Evolutionary conservation across 495 filamentous ascomycete genomes (phyloP).

Genomic region (Parmelia sp.): DNA sequence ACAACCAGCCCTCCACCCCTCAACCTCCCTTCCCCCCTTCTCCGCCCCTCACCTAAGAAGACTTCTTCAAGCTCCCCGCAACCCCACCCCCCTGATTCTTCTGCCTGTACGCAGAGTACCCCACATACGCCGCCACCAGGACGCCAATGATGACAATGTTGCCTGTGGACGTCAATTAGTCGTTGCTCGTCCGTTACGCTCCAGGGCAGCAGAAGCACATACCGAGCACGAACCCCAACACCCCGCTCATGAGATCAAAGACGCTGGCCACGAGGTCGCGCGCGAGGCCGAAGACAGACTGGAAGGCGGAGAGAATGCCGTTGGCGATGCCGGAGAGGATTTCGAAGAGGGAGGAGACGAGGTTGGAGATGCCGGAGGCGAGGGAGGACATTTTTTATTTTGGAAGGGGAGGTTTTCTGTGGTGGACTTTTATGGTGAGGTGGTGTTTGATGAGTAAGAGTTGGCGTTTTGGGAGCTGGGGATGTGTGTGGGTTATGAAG

Average conservation of each 20-base stretch:
- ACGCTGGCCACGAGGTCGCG: slow-evolving; percentile 24
- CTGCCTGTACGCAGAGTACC: slow-evolving; percentile 34
- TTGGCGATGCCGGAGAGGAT: slow-evolving; percentile 28
- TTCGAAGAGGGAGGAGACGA: slow-evolving; percentile 36
- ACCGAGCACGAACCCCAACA: slow-evolving; percentile 39
- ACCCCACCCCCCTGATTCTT: slow-evolving; percentile 26
- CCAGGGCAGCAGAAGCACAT: too few species aligned
- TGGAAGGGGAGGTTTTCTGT: slow-evolving; percentile 3
- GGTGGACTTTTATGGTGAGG: background rate
- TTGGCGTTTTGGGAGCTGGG: too few species aligned
- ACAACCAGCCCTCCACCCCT: background rate
- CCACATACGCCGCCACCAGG: slow-evolving; percentile 39
- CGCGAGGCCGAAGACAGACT: slow-evolving; percentile 30
- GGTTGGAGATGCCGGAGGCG: slow-evolving; percentile 30
- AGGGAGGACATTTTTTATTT: slow-evolving; percentile 36
- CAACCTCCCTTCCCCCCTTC: too few species aligned
- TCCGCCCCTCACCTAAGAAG: background rate
- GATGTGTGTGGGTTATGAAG: too few species aligned
- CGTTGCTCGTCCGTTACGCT: too few species aligned
- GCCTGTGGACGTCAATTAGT: too few species aligned
- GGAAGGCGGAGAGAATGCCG: slow-evolving; percentile 31
- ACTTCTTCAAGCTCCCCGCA: slow-evolving; percentile 22
- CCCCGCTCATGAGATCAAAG: slow-evolving; percentile 33
- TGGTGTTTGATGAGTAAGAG: background rate
- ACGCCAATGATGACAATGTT: slow-evolving; percentile 49